Base-by-base conservation (phyloP, 768 basidiomycete species). In the Amyloporia xantha region DNA sequence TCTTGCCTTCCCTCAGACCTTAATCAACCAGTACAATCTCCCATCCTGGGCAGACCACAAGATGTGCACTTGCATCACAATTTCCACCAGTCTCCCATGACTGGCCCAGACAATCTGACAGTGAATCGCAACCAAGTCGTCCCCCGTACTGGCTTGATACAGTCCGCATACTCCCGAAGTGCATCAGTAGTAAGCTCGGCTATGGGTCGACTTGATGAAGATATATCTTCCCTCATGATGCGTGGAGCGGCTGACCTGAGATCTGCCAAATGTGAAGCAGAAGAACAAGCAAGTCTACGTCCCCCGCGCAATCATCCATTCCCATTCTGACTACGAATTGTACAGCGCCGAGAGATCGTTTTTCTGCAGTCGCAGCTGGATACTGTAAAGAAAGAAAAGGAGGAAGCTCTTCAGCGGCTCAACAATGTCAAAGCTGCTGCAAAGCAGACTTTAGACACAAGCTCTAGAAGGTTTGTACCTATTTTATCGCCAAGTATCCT, bases 151-250 rank as follows among this genome's bases (percentile, higher is more conserved):
- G 33, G 36, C 19, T 33, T 9, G 28, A 25, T 35, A 17, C 24
- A 35, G 10, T 25, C 44, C 7, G n/a, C 24, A 6, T 46, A 27
- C 19, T 60, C 59, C 11, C 51, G 59, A 41, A 63, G 62, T 20
- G 59, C 51, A 1, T 63, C 62, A 6, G 56, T 59, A 1, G 38
- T 53, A 19, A 60, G 59, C 35, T 58, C 56, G 0, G 33, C 37
- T 3, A 41, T 41, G 10, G 57, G 44, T 4, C 35, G 55, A 5
- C 59, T 50, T 33, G 60, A 61, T 0, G 62, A 63, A 39, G 62
- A 63, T 42, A 52, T 63, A n/a, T 60, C 62, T 1, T 48, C 57
- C 5, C 51, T 62, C 39, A 60, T 63, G 62, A 63, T 63, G 62
- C 57, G 60, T 9, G 60, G 60, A 5, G 60, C 60, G 10, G 58